Evolutionary conservation across 1,139 yeast genomes (phyloP), one percentile per base, ranked within the genome.

Genomic region (Kodamaea sp.): DNA sequence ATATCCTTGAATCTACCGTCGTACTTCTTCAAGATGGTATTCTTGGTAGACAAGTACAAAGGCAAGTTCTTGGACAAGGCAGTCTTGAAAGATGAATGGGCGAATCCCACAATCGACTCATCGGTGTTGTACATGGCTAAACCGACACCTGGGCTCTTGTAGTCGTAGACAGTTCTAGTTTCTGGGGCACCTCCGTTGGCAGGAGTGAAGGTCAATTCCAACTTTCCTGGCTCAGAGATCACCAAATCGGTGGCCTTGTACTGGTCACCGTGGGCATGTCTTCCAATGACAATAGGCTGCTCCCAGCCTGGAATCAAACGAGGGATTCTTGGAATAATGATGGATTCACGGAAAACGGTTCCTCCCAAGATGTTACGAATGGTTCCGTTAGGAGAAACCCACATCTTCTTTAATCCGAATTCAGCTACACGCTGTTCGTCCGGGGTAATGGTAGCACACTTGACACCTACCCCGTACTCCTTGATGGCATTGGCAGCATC

Each of bases 371-470:
- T 83, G 67, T 90, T 90, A 66, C 97, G 80, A 59, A 90, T 86
- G 30, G 97, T 90, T 49, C 97, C 97, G 64, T 90, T 90, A 47
- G 97, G 97, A 15, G 96, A 87, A 38, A 85, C 76, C 97, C 97
- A 90, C 97, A 90, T 90, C 64, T 89, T 83, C 68, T 89, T 89
- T 63, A 90, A 77, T 43, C 75, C 69, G 62, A 88, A 90, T 66
- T 90, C 97, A 63, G 86, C 68, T 36, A 90, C 97, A 53, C 97
- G 80, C 27, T 85, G 90, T 70, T 90, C 97, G 61, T 90, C 97
- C 7, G 97, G 97, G n/a, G 97, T 90, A 61, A 90, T 90, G 38
- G 97, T 90, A 33, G 97, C 97, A 70, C 97, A 90, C 70, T 90
- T 90, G 54, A 90, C 84, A 41, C 95, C 97, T 31, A 90, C 97